Conservation (phyloP, 2,329 filamentous ascomycete species). For the Neocatenulostroma microsporum region DNA sequence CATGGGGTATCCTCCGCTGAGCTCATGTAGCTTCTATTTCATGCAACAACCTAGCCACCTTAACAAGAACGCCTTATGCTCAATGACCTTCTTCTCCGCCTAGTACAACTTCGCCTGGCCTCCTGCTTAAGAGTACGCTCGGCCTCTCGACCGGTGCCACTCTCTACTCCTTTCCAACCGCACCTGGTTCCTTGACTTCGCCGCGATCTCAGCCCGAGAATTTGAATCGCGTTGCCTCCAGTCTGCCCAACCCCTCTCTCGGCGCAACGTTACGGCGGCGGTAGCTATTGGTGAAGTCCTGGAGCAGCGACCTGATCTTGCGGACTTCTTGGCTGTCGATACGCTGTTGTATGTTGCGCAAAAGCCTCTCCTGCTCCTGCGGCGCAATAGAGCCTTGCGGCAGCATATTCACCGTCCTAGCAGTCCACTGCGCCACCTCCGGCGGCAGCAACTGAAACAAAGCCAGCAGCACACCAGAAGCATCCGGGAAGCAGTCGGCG, state of each 20-base stretch:
- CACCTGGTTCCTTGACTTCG: not conserved
- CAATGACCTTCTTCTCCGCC: not conserved
- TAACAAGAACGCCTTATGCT: too few relatives aligned
- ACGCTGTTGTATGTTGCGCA: constrained; percentile 69
- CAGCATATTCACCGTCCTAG: constrained; percentile 73
- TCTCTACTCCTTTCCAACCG: not conserved
- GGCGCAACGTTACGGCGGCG: constrained; percentile 92
- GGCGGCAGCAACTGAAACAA: constrained; percentile 80
- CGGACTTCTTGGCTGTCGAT: constrained; percentile 62
- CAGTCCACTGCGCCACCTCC: constrained; percentile 74
- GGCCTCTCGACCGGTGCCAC: not conserved
- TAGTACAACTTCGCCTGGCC: not conserved
- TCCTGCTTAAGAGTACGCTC: not conserved
- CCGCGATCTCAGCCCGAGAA: constrained; percentile 44
- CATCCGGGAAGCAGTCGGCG: constrained; percentile 88
- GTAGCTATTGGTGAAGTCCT: constrained; percentile 96
- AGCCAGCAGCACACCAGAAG: constrained; percentile 81
- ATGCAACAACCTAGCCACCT: too few relatives aligned
- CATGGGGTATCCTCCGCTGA: constrained; percentile 4
- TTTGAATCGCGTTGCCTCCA: constrained; percentile 81
- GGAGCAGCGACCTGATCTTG: constrained; percentile 75
- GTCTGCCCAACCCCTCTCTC: constrained; percentile 75
- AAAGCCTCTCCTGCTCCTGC: constrained; percentile 70
- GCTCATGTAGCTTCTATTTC: constrained; percentile 1
- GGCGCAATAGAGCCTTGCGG: constrained; percentile 74